Conservation (phyloP, 169 alveolate genomes). For the Eimeria maxima region DNA sequence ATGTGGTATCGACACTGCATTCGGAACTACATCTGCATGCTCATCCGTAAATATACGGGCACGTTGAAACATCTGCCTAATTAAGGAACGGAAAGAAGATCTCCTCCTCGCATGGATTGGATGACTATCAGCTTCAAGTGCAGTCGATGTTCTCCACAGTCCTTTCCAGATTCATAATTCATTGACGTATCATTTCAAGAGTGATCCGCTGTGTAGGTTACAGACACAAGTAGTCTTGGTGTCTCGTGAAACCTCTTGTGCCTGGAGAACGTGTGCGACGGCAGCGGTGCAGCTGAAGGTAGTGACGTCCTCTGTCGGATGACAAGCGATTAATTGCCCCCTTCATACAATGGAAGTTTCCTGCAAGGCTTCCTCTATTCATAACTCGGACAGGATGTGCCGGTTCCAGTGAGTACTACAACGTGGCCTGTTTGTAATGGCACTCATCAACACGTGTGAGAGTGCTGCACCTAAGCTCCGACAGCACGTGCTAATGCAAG, state of each 20-base stretch:
- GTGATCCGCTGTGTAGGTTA: not conserved
- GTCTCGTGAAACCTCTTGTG: not conserved
- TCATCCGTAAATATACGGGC: not conserved
- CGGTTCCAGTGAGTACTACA: not conserved
- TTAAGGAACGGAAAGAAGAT: not conserved
- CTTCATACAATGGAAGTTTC: constrained; percentile 17
- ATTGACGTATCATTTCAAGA: not conserved
- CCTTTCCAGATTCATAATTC: not conserved
- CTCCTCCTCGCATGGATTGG: not conserved
- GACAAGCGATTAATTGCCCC: not conserved
- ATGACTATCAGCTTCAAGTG: not conserved
- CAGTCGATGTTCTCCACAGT: not conserved
- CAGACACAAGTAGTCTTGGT: not conserved
- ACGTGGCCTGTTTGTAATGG: constrained; percentile 16
- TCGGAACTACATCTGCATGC: constrained; percentile 6
- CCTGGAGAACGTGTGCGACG: constrained; percentile 15
- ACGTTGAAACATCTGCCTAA: not conserved
- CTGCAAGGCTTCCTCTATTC: constrained; percentile 40
- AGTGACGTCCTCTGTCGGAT: not conserved
- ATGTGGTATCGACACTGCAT: not conserved
- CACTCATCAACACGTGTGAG: constrained; percentile 1
- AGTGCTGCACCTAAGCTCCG: not conserved
- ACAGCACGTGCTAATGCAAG: not conserved
- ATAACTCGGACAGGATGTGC: not conserved
- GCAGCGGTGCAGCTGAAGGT: constrained; percentile 10